Base-by-base conservation (phyloP, 83 land plant species). In the Picea abies region DNA sequence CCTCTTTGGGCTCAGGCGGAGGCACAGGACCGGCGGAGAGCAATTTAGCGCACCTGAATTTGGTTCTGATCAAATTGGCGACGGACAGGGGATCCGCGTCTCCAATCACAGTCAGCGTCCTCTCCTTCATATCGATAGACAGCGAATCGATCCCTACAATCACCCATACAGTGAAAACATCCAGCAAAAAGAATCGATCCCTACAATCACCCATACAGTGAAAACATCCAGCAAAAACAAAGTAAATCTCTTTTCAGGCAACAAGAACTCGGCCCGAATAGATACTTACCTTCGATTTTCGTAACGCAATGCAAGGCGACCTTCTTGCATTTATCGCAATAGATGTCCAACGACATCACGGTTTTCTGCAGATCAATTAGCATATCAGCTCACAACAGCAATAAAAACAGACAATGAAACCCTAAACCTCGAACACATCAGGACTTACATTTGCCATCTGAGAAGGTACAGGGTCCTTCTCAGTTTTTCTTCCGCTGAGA, bases 301-400 rank as follows among this genome's bases (percentile, higher is more conserved):
- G 79, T 78, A 12, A 78, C 79, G 58, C 61, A 78, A 1, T 78
- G 32, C 79, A 78, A 78, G 63, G 79, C 79, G 12, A 78, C 63
- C 25, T 52, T 78, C 79, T 78, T 78, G 79, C 79, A 78, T 60
- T 78, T 78, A 60, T 58, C 44, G 79, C 79, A 78, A 5, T 58
- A n/a, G 63, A 78, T 58, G 25, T 78, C 79, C 63, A 78, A 25
- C 35, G 5, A 49, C 63, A 78, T 26, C n/a, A 78, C 63, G 4
- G 79, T 78, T 3, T 22, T 25, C 79, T 78, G 79, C 49, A 47
- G 9, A 47, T 47, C 49, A 47, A 47, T 47, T 47, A 47, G 9
- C 9, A 5, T 7, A 7, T 47, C 49, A 47, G 49, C 49, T 7
- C 9, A 47, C 49, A 7, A 47, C 9, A 5, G 49, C 49, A 47